Evolutionary conservation across 345 rosid genomes (phyloP).

Genomic region (Noccaea caerulescens): DNA sequence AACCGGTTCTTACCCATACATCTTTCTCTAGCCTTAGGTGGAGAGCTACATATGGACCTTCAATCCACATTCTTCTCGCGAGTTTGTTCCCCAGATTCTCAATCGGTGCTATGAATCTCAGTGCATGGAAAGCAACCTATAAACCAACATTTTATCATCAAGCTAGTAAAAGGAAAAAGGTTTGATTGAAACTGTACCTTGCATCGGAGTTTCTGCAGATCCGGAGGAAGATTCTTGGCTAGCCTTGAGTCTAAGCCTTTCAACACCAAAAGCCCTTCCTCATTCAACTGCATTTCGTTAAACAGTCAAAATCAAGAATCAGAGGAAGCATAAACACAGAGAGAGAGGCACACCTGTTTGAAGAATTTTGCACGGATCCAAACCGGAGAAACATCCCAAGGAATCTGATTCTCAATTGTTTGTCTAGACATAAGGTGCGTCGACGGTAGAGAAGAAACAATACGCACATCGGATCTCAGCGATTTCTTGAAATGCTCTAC

Average conservation of each 20-base stretch:
- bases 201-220: conserved; percentile 80
- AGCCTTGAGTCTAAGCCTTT: conserved; percentile 72
- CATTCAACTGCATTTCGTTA: conserved; percentile 52
- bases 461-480: conserved; percentile 59
- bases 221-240: conserved; percentile 68
- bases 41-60: conserved; percentile 74
- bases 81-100: conserved; percentile 62
- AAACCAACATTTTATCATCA: background rate
- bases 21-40: conserved; percentile 79
- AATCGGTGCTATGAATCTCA: conserved; percentile 63
- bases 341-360: conserved; percentile 47
- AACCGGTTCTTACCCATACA: conserved; percentile 82
- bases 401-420: conserved; percentile 59
- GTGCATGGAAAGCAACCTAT: conserved; percentile 77
- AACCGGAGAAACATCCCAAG: conserved; percentile 60
- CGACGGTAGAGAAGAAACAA: conserved; percentile 75
- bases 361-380: conserved; percentile 75
- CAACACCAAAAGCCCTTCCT: conserved; percentile 65
- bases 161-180: background rate
- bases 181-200: conserved; percentile 44
- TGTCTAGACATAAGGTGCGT: conserved; percentile 66
- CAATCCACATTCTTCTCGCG: conserved; percentile 81
- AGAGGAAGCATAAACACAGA: conserved; percentile 3
- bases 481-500: conserved; percentile 71
- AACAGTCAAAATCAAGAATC: conserved; percentile 7